These are phyloP conservation scores for Aspergillus taichungensis DNA, from an alignment of 495 filamentous ascomycete genomes.

Conservation along the genomic window DNA sequence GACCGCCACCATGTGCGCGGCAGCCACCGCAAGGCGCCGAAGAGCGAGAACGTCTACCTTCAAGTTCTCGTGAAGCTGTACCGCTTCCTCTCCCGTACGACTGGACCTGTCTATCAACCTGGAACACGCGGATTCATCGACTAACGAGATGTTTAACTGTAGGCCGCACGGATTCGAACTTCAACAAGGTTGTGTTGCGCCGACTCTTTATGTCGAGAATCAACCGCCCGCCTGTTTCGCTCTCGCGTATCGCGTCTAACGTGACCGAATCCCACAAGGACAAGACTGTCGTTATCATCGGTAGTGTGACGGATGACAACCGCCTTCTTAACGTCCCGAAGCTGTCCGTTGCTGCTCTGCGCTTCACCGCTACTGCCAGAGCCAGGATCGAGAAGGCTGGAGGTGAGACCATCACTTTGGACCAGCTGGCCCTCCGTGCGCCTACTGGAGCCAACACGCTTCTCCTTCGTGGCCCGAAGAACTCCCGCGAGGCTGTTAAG, in stretches of 20 bases:
- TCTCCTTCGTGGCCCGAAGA: constrained; percentile 93
- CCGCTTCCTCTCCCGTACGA: constrained; percentile 92
- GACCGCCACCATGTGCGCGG: constrained; percentile 75
- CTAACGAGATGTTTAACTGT: constrained; percentile 10
- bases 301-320: constrained; percentile 94
- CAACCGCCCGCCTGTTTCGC: constrained; percentile 90
- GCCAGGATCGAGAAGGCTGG: constrained; percentile 87
- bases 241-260: constrained; percentile 74
- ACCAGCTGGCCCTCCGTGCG: constrained; percentile 87
- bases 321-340: constrained; percentile 83
- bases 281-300: constrained; percentile 88
- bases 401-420: constrained; percentile 87
- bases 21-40: constrained; percentile 89
- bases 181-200: constrained; percentile 95
- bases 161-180: constrained; percentile 92
- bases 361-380: constrained; percentile 91
- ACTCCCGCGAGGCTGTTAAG: constrained; percentile 92
- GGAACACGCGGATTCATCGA: constrained; percentile 1
- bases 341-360: constrained; percentile 81
- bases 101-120: neutral
- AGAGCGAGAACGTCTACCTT: constrained; percentile 97
- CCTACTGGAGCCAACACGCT: constrained; percentile 93
- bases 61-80: constrained; percentile 98
- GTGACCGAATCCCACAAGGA: constrained; percentile 59
- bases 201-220: constrained; percentile 95